A percentile compares a stretch with the other conserved stretches of the same genome.
phyloP scores from a whole-genome alignment of 345 rosid genomes.

The Bruguiera sexangula region DNA sequence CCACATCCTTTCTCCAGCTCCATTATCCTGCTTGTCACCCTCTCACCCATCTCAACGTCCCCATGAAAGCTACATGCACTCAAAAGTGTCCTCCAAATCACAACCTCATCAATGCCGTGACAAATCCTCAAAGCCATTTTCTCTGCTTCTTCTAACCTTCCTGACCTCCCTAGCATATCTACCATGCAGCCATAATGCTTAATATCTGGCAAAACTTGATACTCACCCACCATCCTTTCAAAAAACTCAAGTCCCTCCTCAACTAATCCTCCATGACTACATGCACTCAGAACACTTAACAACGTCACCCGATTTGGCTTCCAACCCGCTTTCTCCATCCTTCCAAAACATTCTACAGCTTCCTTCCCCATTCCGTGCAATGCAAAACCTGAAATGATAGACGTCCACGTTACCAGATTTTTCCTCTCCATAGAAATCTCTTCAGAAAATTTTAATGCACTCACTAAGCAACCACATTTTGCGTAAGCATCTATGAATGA shows the following conservation, averaged over 20 bases:
- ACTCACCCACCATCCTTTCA: conserved; percentile 48
- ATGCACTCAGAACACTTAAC: conserved; percentile 72
- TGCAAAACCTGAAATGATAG: conserved; percentile 76
- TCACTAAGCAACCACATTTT: conserved; percentile 67
- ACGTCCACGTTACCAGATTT: conserved; percentile 77
- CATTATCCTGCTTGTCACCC: conserved; percentile 60
- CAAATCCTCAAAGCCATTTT: conserved; percentile 60
- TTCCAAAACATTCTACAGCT: conserved; percentile 51
- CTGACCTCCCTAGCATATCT: conserved; percentile 78
- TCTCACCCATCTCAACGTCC: conserved; percentile 62
- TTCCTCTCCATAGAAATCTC: conserved; percentile 42
- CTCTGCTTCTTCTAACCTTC: conserved; percentile 79
- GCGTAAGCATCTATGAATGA: conserved; percentile 67
- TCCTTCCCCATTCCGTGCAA: conserved; percentile 80
- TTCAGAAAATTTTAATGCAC: conserved; percentile 51
- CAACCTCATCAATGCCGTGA: conserved; percentile 36
- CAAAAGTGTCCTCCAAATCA: conserved; percentile 79
- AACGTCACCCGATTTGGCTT: conserved; percentile 67
- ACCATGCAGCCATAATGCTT: conserved; percentile 79
- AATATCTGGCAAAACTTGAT: conserved; percentile 48
- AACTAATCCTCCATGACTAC: conserved; percentile 83
- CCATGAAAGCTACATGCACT: conserved; percentile 82
- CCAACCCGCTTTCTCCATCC: conserved; percentile 56
- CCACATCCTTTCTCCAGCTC: conserved; percentile 66
- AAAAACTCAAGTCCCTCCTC: conserved; percentile 67